A percentile compares a stretch with the other conserved stretches of the same genome.
These are phyloP conservation scores for Aspergillus thermomutatus DNA, from an alignment of 2,329 filamentous ascomycete species.

Conservation along the genomic window DNA sequence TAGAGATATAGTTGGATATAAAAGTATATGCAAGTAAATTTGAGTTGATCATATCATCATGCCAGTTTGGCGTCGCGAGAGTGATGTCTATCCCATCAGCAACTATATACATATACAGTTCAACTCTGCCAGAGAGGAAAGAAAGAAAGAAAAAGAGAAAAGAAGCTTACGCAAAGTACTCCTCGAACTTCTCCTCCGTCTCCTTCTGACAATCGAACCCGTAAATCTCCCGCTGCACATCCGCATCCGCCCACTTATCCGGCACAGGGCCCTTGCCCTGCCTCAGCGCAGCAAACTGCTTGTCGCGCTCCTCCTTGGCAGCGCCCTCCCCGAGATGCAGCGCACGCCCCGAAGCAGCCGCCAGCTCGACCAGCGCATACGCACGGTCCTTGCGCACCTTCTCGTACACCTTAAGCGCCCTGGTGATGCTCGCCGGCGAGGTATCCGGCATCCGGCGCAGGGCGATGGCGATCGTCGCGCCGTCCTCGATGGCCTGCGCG, in stretches of 20 bases:
- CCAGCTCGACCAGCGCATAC: conserved; percentile 55
- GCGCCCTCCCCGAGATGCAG: conserved; percentile 58
- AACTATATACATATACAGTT: not conserved
- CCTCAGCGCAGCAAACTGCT: conserved; percentile 53
- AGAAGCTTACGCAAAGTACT: conserved; percentile 18
- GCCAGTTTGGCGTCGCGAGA: not conserved
- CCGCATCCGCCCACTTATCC: conserved; percentile 69
- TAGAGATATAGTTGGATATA: not conserved
- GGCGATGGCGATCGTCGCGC: conserved; percentile 53
- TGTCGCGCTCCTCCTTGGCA: conserved; percentile 58
- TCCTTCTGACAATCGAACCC: conserved; percentile 59
- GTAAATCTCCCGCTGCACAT: conserved; percentile 66
- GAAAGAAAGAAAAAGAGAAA: not conserved
- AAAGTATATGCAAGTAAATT: not conserved
- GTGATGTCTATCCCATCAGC: not conserved
- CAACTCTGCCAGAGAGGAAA: not conserved
- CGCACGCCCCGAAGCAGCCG: conserved; percentile 51
- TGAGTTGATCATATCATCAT: not conserved
- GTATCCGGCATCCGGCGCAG: conserved; percentile 49
- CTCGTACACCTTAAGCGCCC: conserved; percentile 56
- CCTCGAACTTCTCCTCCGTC: conserved; percentile 43
- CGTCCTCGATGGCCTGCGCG: conserved; percentile 64
- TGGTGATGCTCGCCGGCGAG: conserved; percentile 46
- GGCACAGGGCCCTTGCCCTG: conserved; percentile 46
- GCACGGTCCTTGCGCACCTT: conserved; percentile 54